Percentiles rank a stretch among this genome's conserved stretches.
phyloP scores from a whole-genome alignment of 305 asterid species.

The Fraxinus ornus region DNA sequence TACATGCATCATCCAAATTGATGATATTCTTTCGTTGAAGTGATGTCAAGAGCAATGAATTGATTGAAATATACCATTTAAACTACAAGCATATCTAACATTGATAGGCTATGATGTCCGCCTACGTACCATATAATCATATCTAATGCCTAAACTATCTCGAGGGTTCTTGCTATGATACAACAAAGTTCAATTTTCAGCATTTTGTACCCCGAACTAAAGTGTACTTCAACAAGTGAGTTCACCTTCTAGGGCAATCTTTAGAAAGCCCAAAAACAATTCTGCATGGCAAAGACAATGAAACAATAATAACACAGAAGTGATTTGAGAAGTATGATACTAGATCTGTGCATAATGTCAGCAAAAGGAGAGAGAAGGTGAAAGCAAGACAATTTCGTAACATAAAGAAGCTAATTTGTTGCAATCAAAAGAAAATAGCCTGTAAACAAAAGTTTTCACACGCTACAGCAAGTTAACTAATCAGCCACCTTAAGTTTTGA shows the following conservation, averaged over 20 bases:
- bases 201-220: neutral
- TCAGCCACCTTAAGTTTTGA: neutral
- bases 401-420: neutral
- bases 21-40: neutral
- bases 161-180: neutral
- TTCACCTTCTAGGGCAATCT: neutral
- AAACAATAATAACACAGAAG: neutral
- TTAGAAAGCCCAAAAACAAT: neutral
- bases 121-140: neutral
- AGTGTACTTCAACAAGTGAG: neutral
- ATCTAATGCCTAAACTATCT: neutral
- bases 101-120: neutral
- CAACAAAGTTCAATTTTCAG: conserved; percentile 3
- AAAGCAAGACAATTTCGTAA: neutral
- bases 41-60: neutral
- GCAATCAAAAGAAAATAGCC: neutral
- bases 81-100: neutral
- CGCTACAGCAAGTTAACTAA: neutral
- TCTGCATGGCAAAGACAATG: neutral
- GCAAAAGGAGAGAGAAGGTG: neutral
- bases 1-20: neutral
- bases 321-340: neutral
- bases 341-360: neutral
- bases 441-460: neutral
- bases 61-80: neutral